Conservation (phyloP, 2,329 filamentous ascomycete genomes). For the Microdochium trichocladiopsis region DNA sequence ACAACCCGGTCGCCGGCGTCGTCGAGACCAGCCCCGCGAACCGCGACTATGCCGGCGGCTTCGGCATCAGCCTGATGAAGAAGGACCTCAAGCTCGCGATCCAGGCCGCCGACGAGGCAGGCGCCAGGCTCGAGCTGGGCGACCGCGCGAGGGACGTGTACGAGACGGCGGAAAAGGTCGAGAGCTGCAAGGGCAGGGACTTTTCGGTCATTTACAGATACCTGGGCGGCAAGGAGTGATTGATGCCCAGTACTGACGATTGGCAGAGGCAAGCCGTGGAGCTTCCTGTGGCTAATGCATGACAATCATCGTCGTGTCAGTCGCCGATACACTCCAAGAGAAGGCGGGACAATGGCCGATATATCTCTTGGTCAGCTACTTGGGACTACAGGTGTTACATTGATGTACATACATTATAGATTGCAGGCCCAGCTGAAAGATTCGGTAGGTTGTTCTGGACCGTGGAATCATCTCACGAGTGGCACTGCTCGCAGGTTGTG, state of each 20-base stretch:
- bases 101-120: slow-evolving; percentile 61
- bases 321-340: too few relatives aligned
- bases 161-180: slow-evolving; percentile 52
- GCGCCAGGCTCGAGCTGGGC: slow-evolving; percentile 58
- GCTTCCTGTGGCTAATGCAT: too few relatives aligned
- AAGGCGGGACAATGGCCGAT: too few relatives aligned
- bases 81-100: slow-evolving; percentile 73
- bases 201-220: slow-evolving; percentile 79
- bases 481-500: too few relatives aligned
- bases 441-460: too few relatives aligned
- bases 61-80: slow-evolving; percentile 71
- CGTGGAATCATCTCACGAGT: too few relatives aligned
- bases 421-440: too few relatives aligned
- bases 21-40: slow-evolving; percentile 68
- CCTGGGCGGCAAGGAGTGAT: slow-evolving; percentile 46
- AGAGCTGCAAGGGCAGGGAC: slow-evolving; percentile 61
- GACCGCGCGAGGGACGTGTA: slow-evolving; percentile 60
- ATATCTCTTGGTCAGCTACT: too few relatives aligned
- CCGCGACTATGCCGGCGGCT: slow-evolving; percentile 71
- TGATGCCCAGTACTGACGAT: too few relatives aligned
- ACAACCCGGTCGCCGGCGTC: slow-evolving; percentile 89
- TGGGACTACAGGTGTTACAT: too few relatives aligned
- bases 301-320: too few relatives aligned
- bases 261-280: background rate
- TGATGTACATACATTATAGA: too few relatives aligned